phyloP scores from a whole-genome alignment of 441 rosid species.

The Raphanus hybrid region DNA sequence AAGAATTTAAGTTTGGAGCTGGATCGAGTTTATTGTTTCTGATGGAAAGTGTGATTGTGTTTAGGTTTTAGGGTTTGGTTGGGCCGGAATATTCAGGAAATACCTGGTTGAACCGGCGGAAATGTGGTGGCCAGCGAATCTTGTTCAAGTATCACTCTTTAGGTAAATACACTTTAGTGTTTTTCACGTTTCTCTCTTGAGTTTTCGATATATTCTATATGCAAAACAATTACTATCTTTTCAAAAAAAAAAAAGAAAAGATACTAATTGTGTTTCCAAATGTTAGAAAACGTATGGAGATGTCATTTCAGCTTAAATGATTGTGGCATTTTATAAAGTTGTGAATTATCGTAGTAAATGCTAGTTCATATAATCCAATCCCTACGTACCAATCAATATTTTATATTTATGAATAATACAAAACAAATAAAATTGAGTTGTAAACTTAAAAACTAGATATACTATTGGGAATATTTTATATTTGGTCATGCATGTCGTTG shows the following conservation, averaged over 20 bases:
- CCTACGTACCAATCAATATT: background rate
- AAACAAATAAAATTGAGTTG: background rate
- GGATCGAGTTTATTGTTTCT: constrained; percentile 26
- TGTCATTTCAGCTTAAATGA: background rate
- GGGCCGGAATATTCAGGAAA: constrained; percentile 92
- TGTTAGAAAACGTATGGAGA: background rate
- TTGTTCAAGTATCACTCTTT: constrained; percentile 92
- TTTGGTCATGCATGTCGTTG: background rate
- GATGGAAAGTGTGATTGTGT: constrained; percentile 36
- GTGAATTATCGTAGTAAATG: background rate
- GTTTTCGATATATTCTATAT: constrained; percentile 23
- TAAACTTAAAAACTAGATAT: background rate
- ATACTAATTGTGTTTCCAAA: constrained; percentile 16
- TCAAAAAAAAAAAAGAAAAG: background rate
- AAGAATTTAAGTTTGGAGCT: background rate
- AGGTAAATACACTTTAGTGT: constrained; percentile 49
- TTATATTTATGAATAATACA: background rate
- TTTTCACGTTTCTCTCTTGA: constrained; percentile 12
- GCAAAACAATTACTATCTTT: background rate
- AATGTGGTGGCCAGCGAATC: constrained; percentile 99
- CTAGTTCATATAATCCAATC: background rate
- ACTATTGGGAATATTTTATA: background rate
- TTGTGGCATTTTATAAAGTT: background rate
- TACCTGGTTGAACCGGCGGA: constrained; percentile 94
- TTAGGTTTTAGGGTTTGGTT: constrained; percentile 95